A percentile compares a stretch with the other conserved stretches of the same genome.
phyloP scores from a whole-genome alignment of 768 basidiomycete species.

The Trichaptum fuscoviolaceum region DNA sequence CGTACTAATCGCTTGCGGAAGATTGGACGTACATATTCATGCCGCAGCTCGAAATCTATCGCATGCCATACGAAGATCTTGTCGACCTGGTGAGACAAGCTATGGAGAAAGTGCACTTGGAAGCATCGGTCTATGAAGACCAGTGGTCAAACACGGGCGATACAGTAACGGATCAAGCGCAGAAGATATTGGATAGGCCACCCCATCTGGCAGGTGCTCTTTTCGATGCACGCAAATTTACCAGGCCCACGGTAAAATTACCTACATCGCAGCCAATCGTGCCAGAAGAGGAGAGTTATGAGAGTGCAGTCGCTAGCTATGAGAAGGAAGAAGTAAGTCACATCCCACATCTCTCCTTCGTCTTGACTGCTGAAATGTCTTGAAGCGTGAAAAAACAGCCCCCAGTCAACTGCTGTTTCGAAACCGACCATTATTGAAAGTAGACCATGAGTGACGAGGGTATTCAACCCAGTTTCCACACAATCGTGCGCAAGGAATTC shows the following conservation, averaged over 20 bases:
- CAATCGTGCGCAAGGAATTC: too few species aligned
- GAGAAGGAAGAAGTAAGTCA: background rate
- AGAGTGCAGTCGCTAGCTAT: too few species aligned
- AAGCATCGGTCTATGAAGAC: background rate
- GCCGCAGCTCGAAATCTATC: conserved; percentile 33
- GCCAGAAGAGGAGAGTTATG: too few species aligned
- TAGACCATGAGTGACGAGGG: too few species aligned
- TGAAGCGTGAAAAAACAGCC: background rate
- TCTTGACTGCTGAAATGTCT: background rate
- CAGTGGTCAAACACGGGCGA: background rate
- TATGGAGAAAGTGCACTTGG: background rate
- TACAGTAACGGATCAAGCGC: background rate
- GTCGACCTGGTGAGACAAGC: conserved; percentile 16
- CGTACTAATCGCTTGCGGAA: conserved; percentile 12
- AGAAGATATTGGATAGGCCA: background rate
- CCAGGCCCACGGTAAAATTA: too few species aligned
- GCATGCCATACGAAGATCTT: conserved; percentile 39
- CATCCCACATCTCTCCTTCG: background rate
- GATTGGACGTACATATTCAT: conserved; percentile 48
- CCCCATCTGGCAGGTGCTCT: background rate
- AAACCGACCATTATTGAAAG: background rate
- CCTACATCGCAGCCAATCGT: too few species aligned
- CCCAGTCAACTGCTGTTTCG: background rate
- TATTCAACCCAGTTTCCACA: too few species aligned
- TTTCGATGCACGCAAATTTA: too few species aligned